phyloP scores from a whole-genome alignment of 768 basidiomycete genomes.

The Kockovaella imperatae region DNA sequence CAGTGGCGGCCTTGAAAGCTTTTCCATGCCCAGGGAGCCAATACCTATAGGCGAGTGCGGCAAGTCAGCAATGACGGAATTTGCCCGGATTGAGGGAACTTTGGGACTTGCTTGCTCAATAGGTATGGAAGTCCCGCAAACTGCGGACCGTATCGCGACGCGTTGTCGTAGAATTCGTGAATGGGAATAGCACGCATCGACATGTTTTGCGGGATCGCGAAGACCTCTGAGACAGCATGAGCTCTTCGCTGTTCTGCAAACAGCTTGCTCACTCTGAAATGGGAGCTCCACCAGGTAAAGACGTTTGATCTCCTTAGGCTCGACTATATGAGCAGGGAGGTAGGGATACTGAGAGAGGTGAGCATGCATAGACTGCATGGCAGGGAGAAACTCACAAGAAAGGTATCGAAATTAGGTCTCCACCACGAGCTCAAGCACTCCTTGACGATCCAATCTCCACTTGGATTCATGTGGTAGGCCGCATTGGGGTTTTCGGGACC shows the following conservation, averaged over 20 bases:
- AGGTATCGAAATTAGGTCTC: slow-evolving; percentile 96
- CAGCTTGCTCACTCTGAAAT: slow-evolving; percentile 65
- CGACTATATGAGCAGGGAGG: slow-evolving; percentile 88
- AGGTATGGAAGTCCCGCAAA: slow-evolving; percentile 88
- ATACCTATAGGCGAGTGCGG: not conserved
- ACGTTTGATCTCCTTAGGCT: slow-evolving; percentile 97
- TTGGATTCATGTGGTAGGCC: too few species aligned
- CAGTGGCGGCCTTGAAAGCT: not conserved
- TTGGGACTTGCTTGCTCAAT: slow-evolving; percentile 60
- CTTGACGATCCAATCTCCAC: slow-evolving; percentile 97
- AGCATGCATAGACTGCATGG: not conserved
- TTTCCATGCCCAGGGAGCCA: not conserved
- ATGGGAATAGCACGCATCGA: slow-evolving; percentile 93
- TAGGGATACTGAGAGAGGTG: slow-evolving; percentile 66
- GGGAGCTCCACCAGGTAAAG: slow-evolving; percentile 93
- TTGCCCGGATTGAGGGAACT: not conserved
- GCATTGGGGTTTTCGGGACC: slow-evolving; percentile 73
- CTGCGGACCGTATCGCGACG: slow-evolving; percentile 84
- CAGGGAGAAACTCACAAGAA: slow-evolving; percentile 64
- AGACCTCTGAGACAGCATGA: slow-evolving; percentile 58
- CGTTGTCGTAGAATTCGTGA: slow-evolving; percentile 96
- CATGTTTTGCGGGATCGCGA: slow-evolving; percentile 98
- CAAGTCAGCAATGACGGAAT: not conserved
- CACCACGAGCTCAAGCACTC: slow-evolving; percentile 98
- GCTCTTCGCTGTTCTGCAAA: not conserved